A percentile compares a stretch with the other conserved stretches of the same genome.
These are phyloP conservation scores for Theileria orientalis DNA, from an alignment of 169 alveolate species.

Conservation along the genomic window DNA sequence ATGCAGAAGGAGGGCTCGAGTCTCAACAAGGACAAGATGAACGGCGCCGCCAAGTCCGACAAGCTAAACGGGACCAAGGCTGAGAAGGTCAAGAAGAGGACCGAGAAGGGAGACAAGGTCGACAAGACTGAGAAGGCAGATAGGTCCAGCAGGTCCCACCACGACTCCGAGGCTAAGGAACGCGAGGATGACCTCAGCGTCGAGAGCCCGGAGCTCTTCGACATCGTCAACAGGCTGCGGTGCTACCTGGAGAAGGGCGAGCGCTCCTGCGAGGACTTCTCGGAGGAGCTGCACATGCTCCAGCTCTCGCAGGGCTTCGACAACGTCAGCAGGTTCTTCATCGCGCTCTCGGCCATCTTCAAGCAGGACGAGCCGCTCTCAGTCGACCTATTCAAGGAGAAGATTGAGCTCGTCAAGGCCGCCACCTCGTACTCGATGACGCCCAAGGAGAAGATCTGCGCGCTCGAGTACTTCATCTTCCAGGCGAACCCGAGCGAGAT, in stretches of 20 bases:
- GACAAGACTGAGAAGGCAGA: slow-evolving; percentile 22
- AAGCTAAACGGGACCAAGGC: background rate
- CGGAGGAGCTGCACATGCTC: slow-evolving; percentile 84
- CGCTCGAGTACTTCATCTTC: slow-evolving; percentile 77
- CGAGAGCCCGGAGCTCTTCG: slow-evolving; percentile 79
- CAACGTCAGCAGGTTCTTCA: slow-evolving; percentile 74
- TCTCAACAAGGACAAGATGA: slow-evolving; percentile 47
- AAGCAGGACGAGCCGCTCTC: slow-evolving; percentile 53
- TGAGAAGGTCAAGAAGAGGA: slow-evolving; percentile 20
- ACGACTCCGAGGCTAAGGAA: slow-evolving; percentile 39
- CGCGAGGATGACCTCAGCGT: slow-evolving; percentile 63
- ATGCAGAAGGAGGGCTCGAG: slow-evolving; percentile 26
- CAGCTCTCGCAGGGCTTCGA: slow-evolving; percentile 90
- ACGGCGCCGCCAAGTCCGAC: slow-evolving; percentile 6
- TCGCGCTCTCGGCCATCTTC: slow-evolving; percentile 75
- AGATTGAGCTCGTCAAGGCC: slow-evolving; percentile 64
- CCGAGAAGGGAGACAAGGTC: slow-evolving; percentile 33
- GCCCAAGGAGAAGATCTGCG: slow-evolving; percentile 74
- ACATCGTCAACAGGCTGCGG: slow-evolving; percentile 78
- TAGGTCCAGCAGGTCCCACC: slow-evolving; percentile 54
- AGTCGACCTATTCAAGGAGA: slow-evolving; percentile 60
- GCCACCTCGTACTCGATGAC: slow-evolving; percentile 72
- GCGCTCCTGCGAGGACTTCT: slow-evolving; percentile 75
- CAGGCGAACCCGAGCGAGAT: slow-evolving; percentile 68
- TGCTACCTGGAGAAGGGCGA: slow-evolving; percentile 64